Percentiles rank a stretch among this genome's conserved stretches.
phyloP scores from a whole-genome alignment of 495 filamentous ascomycete genomes.

The Podospora pseudocomata region DNA sequence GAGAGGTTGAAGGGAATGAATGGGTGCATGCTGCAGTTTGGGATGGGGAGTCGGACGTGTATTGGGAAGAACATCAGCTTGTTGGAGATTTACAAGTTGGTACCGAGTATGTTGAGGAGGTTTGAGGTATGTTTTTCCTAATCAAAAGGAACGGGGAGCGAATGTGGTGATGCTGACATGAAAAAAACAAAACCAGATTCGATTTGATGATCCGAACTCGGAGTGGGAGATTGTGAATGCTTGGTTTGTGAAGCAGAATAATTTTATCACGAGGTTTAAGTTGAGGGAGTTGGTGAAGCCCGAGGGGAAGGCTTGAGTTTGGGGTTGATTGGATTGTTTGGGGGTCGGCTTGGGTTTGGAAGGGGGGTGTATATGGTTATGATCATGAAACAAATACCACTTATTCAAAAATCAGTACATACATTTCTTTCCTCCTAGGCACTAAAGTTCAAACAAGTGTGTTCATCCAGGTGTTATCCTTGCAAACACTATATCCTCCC shows the following conservation, averaged over 20 bases:
- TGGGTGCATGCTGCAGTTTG: constrained; percentile 59
- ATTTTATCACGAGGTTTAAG: constrained; percentile 58
- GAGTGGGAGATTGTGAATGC: constrained; percentile 68
- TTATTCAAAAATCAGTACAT: not conserved
- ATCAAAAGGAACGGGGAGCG: not conserved
- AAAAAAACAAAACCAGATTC: constrained; percentile 41
- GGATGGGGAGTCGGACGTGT: constrained; percentile 59
- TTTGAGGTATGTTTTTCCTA: constrained; percentile 54
- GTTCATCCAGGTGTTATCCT: no score
- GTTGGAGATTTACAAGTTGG: constrained; percentile 76
- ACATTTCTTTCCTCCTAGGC: no score
- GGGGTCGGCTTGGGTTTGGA: not conserved
- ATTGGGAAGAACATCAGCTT: constrained; percentile 70
- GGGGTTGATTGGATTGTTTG: not conserved
- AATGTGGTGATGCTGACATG: constrained; percentile 13
- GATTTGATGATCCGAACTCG: constrained; percentile 53
- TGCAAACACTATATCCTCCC: no score
- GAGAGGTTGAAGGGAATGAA: constrained; percentile 53
- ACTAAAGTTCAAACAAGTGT: no score
- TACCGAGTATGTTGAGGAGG: constrained; percentile 65
- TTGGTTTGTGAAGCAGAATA: constrained; percentile 68
- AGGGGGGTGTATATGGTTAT: not conserved
- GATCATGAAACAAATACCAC: not conserved
- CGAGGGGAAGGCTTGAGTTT: constrained; percentile 13
- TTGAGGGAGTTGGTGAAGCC: constrained; percentile 45